Conservation (phyloP, 352 stramenopile genomes). For the Pythium grandisporangium region DNA sequence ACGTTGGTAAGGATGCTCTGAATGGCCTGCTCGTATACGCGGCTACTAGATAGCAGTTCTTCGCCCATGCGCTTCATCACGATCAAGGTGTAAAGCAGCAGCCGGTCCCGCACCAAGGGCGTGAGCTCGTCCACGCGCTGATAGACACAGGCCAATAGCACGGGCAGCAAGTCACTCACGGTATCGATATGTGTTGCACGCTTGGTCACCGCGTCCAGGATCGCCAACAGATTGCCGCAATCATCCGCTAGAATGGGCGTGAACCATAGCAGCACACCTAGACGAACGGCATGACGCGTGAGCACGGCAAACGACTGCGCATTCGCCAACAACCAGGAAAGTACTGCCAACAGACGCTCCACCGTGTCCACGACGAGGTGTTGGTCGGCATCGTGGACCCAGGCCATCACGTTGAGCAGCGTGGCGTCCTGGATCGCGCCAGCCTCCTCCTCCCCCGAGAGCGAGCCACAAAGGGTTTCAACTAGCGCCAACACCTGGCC, state of each 20-base stretch:
- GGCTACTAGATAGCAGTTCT: slow-evolving; percentile 27
- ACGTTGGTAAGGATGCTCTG: slow-evolving; percentile 42
- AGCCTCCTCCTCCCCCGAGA: too few species aligned
- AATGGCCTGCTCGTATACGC: slow-evolving; percentile 44
- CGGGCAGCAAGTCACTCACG: slow-evolving; percentile 24
- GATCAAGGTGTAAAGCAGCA: slow-evolving; percentile 42
- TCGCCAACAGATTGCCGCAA: slow-evolving; percentile 7
- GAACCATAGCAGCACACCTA: slow-evolving; percentile 6
- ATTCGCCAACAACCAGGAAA: slow-evolving; percentile 11
- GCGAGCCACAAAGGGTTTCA: too few species aligned
- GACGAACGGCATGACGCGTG: slow-evolving; percentile 2
- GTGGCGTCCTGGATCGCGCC: too few species aligned
- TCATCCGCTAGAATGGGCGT: slow-evolving; percentile 2
- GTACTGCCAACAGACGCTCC: slow-evolving; percentile 3
- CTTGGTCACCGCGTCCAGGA: slow-evolving; percentile 26
- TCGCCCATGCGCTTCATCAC: slow-evolving; percentile 50
- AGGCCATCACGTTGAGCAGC: slow-evolving; percentile 10
- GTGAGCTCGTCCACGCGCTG: slow-evolving; percentile 22
- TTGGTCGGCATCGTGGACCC: too few species aligned
- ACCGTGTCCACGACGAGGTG: too few species aligned
- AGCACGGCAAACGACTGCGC: slow-evolving; percentile 14
- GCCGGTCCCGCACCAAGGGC: slow-evolving; percentile 21
- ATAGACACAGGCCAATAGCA: slow-evolving; percentile 33
- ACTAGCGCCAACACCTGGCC: too few species aligned
- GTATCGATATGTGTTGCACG: slow-evolving; percentile 14